Base-by-base conservation (phyloP, 169 alveolate species). In the Cryptosporidium ubiquitum region DNA sequence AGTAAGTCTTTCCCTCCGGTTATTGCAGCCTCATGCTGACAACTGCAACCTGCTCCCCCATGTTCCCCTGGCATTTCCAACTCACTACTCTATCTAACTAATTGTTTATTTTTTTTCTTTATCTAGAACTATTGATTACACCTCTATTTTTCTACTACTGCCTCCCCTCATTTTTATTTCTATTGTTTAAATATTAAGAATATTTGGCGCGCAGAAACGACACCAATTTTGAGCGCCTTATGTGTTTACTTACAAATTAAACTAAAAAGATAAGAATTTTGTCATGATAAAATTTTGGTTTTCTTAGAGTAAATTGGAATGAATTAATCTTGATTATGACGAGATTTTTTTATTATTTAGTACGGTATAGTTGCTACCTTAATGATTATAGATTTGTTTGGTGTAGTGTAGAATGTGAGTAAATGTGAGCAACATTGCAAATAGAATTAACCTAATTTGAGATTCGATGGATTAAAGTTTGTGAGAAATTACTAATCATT, bases 11-110 rank as follows among this genome's bases (percentile, higher is more conserved):
- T 93, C 0, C 93, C 96, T 0, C 94, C 94, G 12, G 37, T 64
- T 47, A 93, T 61, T 26, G 86, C 96, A 49, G 85, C 91, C 70
- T 93, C 93, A 3, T 84, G 91, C 91, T 74, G 85, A 52, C 96
- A 94, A 79, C 93, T 93, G 66, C 96, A 94, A 26, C 94, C 94
- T 51, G 84, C 91, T 9, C 51, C 71, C 60, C 94, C 94, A 57
- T 94, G 96, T 35, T 68, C 85, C 16, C 95, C 93, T 10, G 95
- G 92, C 96, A 94, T 94, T 49, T 69, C 70, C 3, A 47, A 26
- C 20, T 20, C 37, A 10, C 37, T 10, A 23, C n/a, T 52, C 14
- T 52, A 5, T 10, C 14, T 10, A 23, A n/a, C 9, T 9, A 55
- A 26, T 23, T 26, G 16, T 10, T 55, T 55, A 9, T 0, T 55